Conservation (phyloP, 306 rosid species). For the Citrullus mucosospermus region DNA sequence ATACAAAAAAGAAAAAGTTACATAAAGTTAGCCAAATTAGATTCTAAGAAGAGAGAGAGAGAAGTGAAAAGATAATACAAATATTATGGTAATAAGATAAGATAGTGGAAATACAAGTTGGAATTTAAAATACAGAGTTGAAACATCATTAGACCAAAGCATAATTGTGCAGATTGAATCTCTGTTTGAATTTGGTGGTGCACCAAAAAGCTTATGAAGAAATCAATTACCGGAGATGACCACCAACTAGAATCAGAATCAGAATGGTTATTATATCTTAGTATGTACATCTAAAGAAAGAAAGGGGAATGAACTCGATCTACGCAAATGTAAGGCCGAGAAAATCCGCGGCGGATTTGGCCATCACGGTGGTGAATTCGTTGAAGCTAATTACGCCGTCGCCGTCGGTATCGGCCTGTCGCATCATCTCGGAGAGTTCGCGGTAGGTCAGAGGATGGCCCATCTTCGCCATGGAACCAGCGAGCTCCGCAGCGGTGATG, state of each 20-base stretch:
- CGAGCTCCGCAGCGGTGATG: constrained; percentile 66
- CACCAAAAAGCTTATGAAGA: neutral
- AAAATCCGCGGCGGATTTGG: constrained; percentile 67
- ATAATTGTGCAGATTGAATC: neutral
- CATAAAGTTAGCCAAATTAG: neutral
- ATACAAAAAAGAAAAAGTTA: neutral
- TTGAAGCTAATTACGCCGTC: constrained; percentile 75
- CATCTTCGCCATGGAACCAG: constrained; percentile 85
- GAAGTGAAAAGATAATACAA: neutral
- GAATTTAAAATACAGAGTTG: neutral
- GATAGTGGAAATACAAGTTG: neutral
- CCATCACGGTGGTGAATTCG: constrained; percentile 56
- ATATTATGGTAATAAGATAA: neutral
- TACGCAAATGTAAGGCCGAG: constrained; percentile 31
- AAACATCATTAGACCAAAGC: neutral
- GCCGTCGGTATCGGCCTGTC: constrained; percentile 57
- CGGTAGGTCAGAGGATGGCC: constrained; percentile 55
- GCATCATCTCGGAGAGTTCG: constrained; percentile 66
- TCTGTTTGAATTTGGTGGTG: neutral
- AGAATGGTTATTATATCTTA: neutral
- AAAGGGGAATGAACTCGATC: neutral
- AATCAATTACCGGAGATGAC: neutral
- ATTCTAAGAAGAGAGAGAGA: neutral
- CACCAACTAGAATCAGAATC: neutral
- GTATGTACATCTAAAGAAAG: neutral